Conservation (phyloP, 225 moss, liverwort and hornwort species). For the Pleurozium schreberi region DNA sequence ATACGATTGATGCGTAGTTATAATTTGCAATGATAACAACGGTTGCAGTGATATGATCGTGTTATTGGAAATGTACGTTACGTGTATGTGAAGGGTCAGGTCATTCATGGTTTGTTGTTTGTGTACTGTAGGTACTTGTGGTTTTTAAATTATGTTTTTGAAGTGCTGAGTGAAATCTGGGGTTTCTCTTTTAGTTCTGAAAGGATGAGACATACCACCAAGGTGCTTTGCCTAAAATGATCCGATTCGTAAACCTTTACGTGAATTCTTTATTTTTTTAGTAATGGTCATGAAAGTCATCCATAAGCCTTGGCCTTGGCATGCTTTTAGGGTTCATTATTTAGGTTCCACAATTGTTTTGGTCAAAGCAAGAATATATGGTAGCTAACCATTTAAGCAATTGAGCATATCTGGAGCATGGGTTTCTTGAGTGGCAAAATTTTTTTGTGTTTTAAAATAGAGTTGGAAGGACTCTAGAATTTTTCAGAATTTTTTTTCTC, state of each 20-base stretch:
- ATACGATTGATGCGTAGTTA: background rate
- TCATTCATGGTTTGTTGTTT: background rate
- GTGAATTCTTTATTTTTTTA: background rate
- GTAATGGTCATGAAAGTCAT: background rate
- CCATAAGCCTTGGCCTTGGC: accelerated
- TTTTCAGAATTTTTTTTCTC: no score
- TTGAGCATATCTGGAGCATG: no score
- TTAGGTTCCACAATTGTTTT: no score
- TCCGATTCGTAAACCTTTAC: background rate
- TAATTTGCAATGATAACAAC: background rate
- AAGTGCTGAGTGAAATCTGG: background rate
- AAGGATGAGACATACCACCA: background rate
- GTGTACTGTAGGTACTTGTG: background rate
- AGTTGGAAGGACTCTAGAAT: no score
- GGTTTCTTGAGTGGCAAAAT: no score
- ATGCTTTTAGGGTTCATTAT: background rate
- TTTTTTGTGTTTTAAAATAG: no score
- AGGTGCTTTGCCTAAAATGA: background rate
- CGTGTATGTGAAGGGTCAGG: background rate
- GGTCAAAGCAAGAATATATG: no score
- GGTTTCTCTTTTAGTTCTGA: background rate
- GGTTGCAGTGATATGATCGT: background rate
- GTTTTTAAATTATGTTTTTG: background rate
- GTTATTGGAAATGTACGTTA: background rate
- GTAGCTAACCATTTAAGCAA: no score